Conservation (phyloP, 2,329 filamentous ascomycete genomes). For the Huntiella omanensis region DNA sequence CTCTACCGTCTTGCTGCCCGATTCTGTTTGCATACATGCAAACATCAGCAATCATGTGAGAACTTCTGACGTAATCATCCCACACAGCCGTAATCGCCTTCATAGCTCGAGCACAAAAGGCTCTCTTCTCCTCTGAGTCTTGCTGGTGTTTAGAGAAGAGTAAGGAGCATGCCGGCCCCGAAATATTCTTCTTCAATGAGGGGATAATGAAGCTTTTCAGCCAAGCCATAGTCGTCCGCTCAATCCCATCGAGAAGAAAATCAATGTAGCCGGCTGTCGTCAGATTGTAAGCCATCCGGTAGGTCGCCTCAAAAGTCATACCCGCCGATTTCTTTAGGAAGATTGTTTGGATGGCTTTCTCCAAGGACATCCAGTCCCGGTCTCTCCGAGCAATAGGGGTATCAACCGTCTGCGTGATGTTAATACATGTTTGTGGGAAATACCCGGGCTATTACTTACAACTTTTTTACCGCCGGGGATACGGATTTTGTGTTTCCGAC, state of each 20-base stretch:
- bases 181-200: constrained; percentile 12
- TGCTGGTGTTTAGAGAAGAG: background rate
- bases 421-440: too few species aligned
- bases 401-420: too few species aligned
- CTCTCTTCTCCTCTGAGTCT: background rate
- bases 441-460: too few species aligned
- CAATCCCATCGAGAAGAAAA: constrained; percentile 39
- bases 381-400: too few species aligned
- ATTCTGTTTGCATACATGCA: constrained; percentile 95
- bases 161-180: background rate
- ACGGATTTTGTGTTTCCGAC: too few species aligned
- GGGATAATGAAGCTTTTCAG: constrained; percentile 55
- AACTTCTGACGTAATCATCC: constrained; percentile 77
- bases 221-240: constrained; percentile 28
- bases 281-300: constrained; percentile 84
- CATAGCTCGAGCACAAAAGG: constrained; percentile 51
- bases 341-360: constrained; percentile 57
- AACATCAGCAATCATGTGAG: constrained; percentile 94
- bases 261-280: constrained; percentile 76
- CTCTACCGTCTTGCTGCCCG: constrained; percentile 49
- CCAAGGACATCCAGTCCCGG: background rate
- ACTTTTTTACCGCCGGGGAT: too few species aligned
- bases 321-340: constrained; percentile 79
- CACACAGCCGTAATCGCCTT: constrained; percentile 57
- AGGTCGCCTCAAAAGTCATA: constrained; percentile 88